phyloP scores from a whole-genome alignment of 345 rosid genomes.

The Brassica rapa region DNA sequence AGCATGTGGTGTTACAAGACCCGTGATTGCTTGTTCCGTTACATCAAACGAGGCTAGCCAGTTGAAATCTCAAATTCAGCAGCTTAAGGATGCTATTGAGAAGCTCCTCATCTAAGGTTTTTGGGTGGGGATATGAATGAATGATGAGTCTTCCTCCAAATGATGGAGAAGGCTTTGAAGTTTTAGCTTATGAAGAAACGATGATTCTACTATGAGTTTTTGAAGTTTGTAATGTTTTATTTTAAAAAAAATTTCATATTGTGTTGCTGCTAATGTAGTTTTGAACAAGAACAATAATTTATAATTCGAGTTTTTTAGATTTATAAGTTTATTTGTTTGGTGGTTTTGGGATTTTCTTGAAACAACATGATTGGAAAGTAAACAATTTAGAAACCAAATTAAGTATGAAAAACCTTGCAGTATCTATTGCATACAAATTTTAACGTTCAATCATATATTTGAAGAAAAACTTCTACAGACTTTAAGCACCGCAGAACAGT shows the following conservation, averaged over 20 bases:
- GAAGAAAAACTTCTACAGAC: too few relatives aligned
- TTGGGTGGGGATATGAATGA: constrained; percentile 32
- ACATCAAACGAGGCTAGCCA: constrained; percentile 90
- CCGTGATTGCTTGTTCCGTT: constrained; percentile 89
- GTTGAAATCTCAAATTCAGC: constrained; percentile 78
- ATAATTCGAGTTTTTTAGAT: background rate
- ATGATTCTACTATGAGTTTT: background rate
- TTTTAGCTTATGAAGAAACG: background rate
- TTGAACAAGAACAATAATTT: background rate
- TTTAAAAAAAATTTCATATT: background rate
- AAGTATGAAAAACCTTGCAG: too few relatives aligned
- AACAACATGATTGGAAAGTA: background rate
- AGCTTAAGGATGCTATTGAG: constrained; percentile 93
- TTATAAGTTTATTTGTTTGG: background rate
- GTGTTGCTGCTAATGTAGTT: constrained; percentile 22
- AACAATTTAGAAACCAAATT: too few relatives aligned
- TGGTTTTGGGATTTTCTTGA: background rate
- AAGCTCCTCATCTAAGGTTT: constrained; percentile 69
- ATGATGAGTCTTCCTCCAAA: constrained; percentile 72
- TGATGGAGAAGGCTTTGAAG: constrained; percentile 37
- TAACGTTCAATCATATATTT: too few relatives aligned
- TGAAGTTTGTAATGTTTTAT: constrained; percentile 3
- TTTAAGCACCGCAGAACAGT: background rate
- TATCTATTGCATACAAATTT: too few relatives aligned
- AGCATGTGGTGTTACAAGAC: constrained; percentile 94